Conservation (phyloP, 208 protist genomes). For the Novymonas esmeraldas region DNA sequence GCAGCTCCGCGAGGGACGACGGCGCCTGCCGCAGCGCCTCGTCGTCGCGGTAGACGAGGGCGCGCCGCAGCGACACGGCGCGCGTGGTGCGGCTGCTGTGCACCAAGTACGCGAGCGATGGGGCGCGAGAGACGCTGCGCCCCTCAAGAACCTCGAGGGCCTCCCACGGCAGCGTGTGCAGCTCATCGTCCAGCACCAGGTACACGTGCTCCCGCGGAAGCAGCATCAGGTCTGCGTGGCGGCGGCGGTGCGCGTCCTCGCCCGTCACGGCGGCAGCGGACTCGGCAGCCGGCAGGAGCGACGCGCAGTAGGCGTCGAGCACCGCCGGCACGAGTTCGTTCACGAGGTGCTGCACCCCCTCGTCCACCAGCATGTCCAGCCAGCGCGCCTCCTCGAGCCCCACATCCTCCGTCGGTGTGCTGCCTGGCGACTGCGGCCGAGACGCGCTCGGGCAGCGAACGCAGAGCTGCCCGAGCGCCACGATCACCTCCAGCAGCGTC, state of each 20-base stretch:
- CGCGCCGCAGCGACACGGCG: constrained; percentile 17
- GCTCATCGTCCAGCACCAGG: constrained; percentile 47
- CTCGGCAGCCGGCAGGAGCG: constrained; percentile 3
- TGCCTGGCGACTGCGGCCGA: not conserved
- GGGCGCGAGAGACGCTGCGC: constrained; percentile 55
- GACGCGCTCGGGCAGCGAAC: not conserved
- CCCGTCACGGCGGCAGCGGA: not conserved
- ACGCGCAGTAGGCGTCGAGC: constrained; percentile 17
- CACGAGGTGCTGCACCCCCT: constrained; percentile 7
- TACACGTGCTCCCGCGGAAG: constrained; percentile 68
- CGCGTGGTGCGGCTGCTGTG: not conserved
- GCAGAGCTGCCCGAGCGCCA: constrained; percentile 13
- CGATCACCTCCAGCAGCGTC: constrained; percentile 14
- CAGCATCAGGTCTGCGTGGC: constrained; percentile 47
- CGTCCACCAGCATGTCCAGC: constrained; percentile 29
- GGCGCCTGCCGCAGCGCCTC: constrained; percentile 13
- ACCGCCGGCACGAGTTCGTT: constrained; percentile 16
- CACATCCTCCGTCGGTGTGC: not conserved
- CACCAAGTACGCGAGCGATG: constrained; percentile 25
- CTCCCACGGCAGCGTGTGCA: constrained; percentile 73
- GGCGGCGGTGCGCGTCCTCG: not conserved
- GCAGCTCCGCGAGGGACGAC: constrained; percentile 8
- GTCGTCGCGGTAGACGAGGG: constrained; percentile 35
- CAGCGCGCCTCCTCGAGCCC: constrained; percentile 11
- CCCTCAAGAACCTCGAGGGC: constrained; percentile 45